Evolutionary conservation across 78 protist species (phyloP).

Genomic region (slime mould (Dictyostelium discoideum)): DNA sequence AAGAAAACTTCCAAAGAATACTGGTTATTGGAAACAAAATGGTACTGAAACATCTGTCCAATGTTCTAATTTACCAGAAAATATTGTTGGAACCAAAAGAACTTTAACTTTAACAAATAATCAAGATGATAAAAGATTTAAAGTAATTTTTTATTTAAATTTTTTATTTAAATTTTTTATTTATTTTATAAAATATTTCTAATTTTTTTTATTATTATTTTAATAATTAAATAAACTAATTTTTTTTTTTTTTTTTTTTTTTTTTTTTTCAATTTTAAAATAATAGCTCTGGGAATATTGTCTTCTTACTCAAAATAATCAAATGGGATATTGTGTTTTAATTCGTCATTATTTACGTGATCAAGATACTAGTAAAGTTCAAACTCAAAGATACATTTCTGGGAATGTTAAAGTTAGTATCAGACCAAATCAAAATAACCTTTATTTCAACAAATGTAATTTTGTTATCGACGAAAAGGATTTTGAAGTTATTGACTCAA

Average conservation of each 20-base stretch:
- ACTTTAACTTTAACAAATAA: slow-evolving; percentile 1
- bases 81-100: not conserved
- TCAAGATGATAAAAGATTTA: slow-evolving; percentile 17
- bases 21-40: slow-evolving; percentile 15
- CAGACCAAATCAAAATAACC: not conserved
- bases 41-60: not conserved
- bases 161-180: not conserved
- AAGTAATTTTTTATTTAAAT: not conserved
- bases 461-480: slow-evolving; percentile 1
- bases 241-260: not conserved
- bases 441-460: not conserved
- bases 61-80: not conserved
- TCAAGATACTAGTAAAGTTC: not conserved
- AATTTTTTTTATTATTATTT: not conserved
- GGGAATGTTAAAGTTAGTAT: slow-evolving; percentile 15
- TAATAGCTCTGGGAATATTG: not conserved
- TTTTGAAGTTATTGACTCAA: not conserved
- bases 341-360: slow-evolving; percentile 9
- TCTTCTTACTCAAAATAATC: not conserved
- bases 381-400: not conserved
- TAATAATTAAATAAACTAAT: no score
- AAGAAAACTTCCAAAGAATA: not conserved
- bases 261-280: not conserved
- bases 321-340: not conserved
- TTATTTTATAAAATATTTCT: not conserved